A percentile compares a stretch with the other conserved stretches of the same genome.
Evolutionary conservation across 306 rosid species (phyloP).

Genomic region (Trifolium fragiferum): DNA sequence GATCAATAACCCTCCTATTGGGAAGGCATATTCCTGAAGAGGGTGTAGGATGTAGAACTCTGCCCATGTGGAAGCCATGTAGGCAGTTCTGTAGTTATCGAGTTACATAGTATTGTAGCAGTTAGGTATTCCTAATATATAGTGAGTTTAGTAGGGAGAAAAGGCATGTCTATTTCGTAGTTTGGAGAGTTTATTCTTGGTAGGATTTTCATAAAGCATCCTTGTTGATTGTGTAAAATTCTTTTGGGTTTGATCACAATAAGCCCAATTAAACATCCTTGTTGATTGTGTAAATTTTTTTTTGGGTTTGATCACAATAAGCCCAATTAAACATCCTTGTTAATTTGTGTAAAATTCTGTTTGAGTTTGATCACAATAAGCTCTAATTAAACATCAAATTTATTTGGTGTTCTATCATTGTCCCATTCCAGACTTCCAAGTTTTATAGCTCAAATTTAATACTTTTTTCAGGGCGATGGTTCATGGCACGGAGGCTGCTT

Average conservation of each 20-base stretch:
- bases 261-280: constrained; percentile 8
- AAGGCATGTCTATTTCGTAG: neutral
- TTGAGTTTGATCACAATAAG: constrained; percentile 10
- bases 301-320: constrained; percentile 1
- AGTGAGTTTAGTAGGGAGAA: neutral
- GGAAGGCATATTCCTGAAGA: constrained; percentile 23
- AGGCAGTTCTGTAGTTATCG: constrained; percentile 17
- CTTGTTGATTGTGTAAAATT: constrained; percentile 1
- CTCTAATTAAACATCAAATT: constrained; percentile 14
- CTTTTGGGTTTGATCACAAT: constrained; percentile 1
- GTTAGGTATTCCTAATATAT: constrained; percentile 14
- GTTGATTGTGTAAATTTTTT: neutral
- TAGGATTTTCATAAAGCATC: constrained; percentile 20
- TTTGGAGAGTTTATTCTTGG: neutral
- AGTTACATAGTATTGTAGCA: neutral
- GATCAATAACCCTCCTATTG: constrained; percentile 17
- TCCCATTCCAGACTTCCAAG: constrained; percentile 19
- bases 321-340: constrained; percentile 7
- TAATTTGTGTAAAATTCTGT: constrained; percentile 3
- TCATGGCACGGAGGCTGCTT: constrained; percentile 99
- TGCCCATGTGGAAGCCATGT: neutral
- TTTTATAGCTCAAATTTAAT: constrained; percentile 35
- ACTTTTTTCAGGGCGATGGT: constrained; percentile 84
- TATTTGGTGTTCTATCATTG: neutral
- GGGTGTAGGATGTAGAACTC: constrained; percentile 15